phyloP scores from a whole-genome alignment of 345 rosid genomes.

The Camelina laxa region DNA sequence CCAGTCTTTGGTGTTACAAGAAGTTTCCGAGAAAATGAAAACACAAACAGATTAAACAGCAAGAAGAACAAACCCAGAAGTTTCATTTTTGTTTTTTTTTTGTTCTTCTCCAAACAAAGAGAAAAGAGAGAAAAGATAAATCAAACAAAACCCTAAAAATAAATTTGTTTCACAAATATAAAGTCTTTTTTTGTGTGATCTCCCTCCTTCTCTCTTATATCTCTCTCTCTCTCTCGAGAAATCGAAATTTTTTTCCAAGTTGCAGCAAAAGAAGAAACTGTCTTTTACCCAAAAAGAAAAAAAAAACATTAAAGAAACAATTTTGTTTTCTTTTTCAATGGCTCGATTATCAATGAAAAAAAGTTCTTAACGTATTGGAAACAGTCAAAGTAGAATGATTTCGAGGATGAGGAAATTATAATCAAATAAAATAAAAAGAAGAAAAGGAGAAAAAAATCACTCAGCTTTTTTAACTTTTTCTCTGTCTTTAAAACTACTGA shows the following conservation, averaged over 20 bases:
- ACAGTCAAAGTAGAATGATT: constrained; percentile 39
- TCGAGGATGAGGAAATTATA: constrained; percentile 35
- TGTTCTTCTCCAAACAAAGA: neutral
- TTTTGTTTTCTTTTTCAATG: neutral
- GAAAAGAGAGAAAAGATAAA: constrained; percentile 12
- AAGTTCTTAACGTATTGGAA: constrained; percentile 41
- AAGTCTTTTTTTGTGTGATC: neutral
- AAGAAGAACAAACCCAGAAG: constrained; percentile 34
- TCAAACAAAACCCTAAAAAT: constrained; percentile 23
- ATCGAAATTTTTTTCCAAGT: constrained; percentile 32
- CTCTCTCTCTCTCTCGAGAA: constrained; percentile 11
- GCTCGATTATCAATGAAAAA: constrained; percentile 37
- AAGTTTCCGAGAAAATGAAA: constrained; percentile 39
- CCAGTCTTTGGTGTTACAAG: constrained; percentile 6
- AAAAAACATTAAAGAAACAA: constrained; percentile 28
- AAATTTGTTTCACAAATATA: neutral
- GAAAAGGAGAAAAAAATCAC: neutral
- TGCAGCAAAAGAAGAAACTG: constrained; percentile 43
- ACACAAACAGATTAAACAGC: constrained; percentile 28
- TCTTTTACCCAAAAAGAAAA: constrained; percentile 37
- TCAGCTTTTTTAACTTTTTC: constrained; percentile 1
- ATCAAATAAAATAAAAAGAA: neutral
- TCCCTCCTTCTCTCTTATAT: neutral
- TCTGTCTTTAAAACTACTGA: neutral
- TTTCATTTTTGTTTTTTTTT: constrained; percentile 26